Evolutionary conservation across 495 filamentous ascomycete species (phyloP), one percentile per base, ranked within the genome.

Genomic region (Hypoxylon lienhwacheense): DNA sequence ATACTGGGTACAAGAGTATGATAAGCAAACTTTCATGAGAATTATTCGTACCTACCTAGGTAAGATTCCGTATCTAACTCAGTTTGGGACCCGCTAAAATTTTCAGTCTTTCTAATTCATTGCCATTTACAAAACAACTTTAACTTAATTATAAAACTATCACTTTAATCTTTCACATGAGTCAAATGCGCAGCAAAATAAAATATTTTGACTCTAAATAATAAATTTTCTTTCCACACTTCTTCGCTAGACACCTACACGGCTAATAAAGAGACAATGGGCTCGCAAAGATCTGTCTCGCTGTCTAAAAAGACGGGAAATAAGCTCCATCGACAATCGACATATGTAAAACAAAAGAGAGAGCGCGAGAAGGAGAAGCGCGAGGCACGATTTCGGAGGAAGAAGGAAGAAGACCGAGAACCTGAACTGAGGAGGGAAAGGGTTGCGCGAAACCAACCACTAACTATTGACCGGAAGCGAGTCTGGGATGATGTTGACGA

Each of bases 401-500:
- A 89, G 70, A 86, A 82, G 66, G 87, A 93, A 66, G 93, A 98
- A 70, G 81, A 84, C 57, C 87, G 84, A 68, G 81, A 97, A 59
- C 91, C 93, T n/a, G 76, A 79, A 33, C 68, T 96, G 40, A 80
- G 81, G 42, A 81, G 80, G 44, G 80, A 85, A 44, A 79, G 93
- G 58, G 74, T 89, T 39, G 83, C 77, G 55, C 80, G 78, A 57
- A 97, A 97, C 73, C 76, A 91, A 29, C 90, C 93, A 1, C 66
- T 82, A 29, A 96, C 90, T 2, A 80, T 97, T 16, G 93, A 97
- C 55, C 81, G 84, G 36, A 97, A 96, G 77, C 75, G 93, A 65
- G 82, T 89, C 42, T 98, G 91, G 92, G 93, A 97, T 63, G 88
- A 95, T 29, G 82, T 86, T n/a, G 87, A 88, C 47, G 85, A 86